Conservation (phyloP, 805 yeast genomes). For the Ogataea henricii region DNA sequence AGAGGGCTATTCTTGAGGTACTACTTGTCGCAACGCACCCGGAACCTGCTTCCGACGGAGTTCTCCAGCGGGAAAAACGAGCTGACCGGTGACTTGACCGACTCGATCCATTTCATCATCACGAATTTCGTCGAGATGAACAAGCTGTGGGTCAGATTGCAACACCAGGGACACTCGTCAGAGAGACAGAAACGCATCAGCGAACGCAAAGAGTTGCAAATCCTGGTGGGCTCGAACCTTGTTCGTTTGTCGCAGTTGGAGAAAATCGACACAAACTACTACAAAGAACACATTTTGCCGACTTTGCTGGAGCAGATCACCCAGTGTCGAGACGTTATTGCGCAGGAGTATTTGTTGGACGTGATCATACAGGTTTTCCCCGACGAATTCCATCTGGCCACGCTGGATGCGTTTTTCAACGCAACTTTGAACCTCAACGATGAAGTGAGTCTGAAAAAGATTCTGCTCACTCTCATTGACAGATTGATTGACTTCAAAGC, state of each 20-base stretch:
- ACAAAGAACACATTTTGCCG: slow-evolving; percentile 65
- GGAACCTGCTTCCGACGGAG: slow-evolving; percentile 55
- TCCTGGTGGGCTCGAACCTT: slow-evolving; percentile 88
- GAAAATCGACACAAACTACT: slow-evolving; percentile 57
- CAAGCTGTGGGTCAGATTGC: slow-evolving; percentile 94
- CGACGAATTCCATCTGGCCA: slow-evolving; percentile 80
- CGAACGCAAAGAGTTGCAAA: slow-evolving; percentile 87
- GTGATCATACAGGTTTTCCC: slow-evolving; percentile 94
- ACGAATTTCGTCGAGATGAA: slow-evolving; percentile 96
- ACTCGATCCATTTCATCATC: slow-evolving; percentile 75
- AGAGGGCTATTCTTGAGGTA: slow-evolving; percentile 89
- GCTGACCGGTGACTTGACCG: slow-evolving; percentile 47
- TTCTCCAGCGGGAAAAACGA: slow-evolving; percentile 23
- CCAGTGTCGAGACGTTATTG: slow-evolving; percentile 88
- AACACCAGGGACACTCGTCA: slow-evolving; percentile 90
- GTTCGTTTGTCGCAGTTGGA: slow-evolving; percentile 87
- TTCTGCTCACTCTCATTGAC: slow-evolving; percentile 70
- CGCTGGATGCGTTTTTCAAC: slow-evolving; percentile 65
- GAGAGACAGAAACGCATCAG: slow-evolving; percentile 72
- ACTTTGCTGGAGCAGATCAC: slow-evolving; percentile 83
- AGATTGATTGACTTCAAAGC: slow-evolving; percentile 60
- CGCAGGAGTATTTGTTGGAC: slow-evolving; percentile 89
- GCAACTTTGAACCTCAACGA: slow-evolving; percentile 71
- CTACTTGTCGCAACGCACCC: slow-evolving; percentile 81
- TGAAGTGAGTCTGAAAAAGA: slow-evolving; percentile 62